phyloP scores from a whole-genome alignment of 805 yeast species.

The Barnettozyma sucrosica region DNA sequence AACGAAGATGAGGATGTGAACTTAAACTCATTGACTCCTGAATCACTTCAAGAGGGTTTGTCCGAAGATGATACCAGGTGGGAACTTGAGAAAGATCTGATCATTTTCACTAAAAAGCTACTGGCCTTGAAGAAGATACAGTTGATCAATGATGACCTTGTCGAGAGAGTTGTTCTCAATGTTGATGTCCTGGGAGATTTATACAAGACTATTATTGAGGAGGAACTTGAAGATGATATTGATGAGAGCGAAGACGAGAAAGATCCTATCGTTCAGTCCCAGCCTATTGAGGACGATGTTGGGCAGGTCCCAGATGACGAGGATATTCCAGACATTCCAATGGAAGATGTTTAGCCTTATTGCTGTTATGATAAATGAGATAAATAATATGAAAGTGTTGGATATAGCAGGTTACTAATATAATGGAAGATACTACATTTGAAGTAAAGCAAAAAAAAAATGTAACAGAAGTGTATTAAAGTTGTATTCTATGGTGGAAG shows the following conservation, averaged over 20 bases:
- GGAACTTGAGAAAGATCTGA: slow-evolving; percentile 36
- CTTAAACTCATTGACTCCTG: slow-evolving; percentile 19
- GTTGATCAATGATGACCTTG: slow-evolving; percentile 24
- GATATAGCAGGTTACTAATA: too few species aligned
- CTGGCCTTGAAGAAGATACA: slow-evolving; percentile 31
- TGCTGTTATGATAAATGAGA: slow-evolving; percentile 1
- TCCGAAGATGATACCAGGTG: slow-evolving; percentile 23
- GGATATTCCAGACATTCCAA: slow-evolving; percentile 12
- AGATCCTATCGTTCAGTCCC: slow-evolving; percentile 5
- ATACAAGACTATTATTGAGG: slow-evolving; percentile 10
- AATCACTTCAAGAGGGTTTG: slow-evolving; percentile 9
- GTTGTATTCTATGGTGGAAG: not conserved
- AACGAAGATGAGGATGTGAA: slow-evolving; percentile 47
- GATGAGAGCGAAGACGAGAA: slow-evolving; percentile 4
- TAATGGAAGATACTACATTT: not conserved
- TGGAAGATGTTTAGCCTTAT: slow-evolving; percentile 10
- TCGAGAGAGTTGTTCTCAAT: slow-evolving; percentile 35
- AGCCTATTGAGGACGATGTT: not conserved
- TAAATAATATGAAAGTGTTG: too few species aligned
- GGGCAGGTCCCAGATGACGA: slow-evolving; percentile 2
- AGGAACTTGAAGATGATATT: slow-evolving; percentile 4
- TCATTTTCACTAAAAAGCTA: slow-evolving; percentile 37
- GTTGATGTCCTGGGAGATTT: slow-evolving; percentile 30
- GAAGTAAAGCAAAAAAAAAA: not conserved
- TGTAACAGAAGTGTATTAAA: slow-evolving; percentile 1